phyloP scores from a whole-genome alignment of 257 asterid genomes.

The Ophiorrhiza pumila region DNA sequence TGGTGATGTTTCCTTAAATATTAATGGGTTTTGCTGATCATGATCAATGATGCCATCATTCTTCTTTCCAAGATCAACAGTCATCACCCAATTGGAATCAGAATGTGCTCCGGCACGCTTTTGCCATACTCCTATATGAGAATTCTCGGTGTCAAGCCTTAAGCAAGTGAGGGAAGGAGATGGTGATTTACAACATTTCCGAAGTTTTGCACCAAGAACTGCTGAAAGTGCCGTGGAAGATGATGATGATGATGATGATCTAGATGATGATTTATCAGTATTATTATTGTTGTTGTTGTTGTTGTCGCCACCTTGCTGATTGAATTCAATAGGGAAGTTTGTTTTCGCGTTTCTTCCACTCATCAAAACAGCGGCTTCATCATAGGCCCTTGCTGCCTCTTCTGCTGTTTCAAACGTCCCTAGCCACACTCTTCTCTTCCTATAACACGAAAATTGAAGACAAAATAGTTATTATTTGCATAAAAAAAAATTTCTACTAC shows the following conservation, averaged over 20 bases:
- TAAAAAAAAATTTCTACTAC: background rate
- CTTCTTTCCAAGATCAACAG: conserved; percentile 42
- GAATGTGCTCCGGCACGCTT: conserved; percentile 48
- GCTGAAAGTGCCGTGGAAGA: conserved; percentile 29
- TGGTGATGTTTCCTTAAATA: background rate
- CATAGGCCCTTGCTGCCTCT: conserved; percentile 58
- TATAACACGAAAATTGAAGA: background rate
- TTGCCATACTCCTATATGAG: conserved; percentile 62
- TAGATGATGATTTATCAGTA: conserved; percentile 6
- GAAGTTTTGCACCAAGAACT: conserved; percentile 41
- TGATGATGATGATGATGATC: conserved; percentile 13
- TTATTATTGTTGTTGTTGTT: conserved; percentile 1
- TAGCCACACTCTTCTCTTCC: conserved; percentile 64
- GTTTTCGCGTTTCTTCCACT: conserved; percentile 61
- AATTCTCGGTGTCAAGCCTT: conserved; percentile 54
- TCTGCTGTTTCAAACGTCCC: conserved; percentile 62
- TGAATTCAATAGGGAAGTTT: conserved; percentile 38
- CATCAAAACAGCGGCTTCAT: conserved; percentile 55
- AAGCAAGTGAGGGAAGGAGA: conserved; percentile 59
- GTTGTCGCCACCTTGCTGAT: background rate
- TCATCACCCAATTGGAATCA: conserved; percentile 53
- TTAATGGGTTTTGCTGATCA: background rate
- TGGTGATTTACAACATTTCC: conserved; percentile 37
- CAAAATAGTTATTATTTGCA: background rate
- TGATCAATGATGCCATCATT: background rate